Evolutionary conservation across 2,329 filamentous ascomycete genomes (phyloP), one percentile per base, ranked within the genome.

Genomic region (Diaporthe vexans): DNA sequence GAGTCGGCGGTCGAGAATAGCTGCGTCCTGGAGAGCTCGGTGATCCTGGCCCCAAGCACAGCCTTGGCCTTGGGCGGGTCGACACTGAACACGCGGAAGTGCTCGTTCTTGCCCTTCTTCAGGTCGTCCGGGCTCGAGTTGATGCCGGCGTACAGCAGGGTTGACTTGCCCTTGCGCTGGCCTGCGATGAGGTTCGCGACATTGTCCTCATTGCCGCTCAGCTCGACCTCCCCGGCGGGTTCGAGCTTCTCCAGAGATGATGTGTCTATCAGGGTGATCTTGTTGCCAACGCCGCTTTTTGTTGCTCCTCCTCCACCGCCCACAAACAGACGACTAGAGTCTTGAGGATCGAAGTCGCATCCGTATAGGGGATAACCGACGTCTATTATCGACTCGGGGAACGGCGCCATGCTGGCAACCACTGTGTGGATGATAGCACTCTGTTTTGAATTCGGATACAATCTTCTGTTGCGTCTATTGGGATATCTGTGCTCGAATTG

Each of bases 281-380:
- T 95, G 86, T 98, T 98, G 73, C 92, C 91, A 29, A 98, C 94
- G 58, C 95, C 95, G 78, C 91, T 95, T 77, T 91, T 91, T 65
- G 94, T 92, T 77, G 94, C 92, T 68, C 96, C 96, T 77, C 96
- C 96, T 76, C 96, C 96, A 70, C 96, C 96, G 75, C 93, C 95
- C 51, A 98, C 94, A 11, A 98, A 86, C 33, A 98, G 87, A 77
- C 92, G 92, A 76, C 90, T 90, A 75, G 92, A 89, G 85, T 97
- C 92, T 79, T 93, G 89, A 69, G 93, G 94, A 81, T 97, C 95
- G 83, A 97, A 98, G 81, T 95, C 95, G 82, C 95, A 94, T 73
- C 93, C 91, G 83, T 95, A 98, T 74, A 97, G 90, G 65, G 95
- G 95, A 83, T 96, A 98, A 74, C 91, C 90, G 77, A 97, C 90